Conservation (phyloP, 1,284 basidiomycete species). For the Ustilago lituana region DNA sequence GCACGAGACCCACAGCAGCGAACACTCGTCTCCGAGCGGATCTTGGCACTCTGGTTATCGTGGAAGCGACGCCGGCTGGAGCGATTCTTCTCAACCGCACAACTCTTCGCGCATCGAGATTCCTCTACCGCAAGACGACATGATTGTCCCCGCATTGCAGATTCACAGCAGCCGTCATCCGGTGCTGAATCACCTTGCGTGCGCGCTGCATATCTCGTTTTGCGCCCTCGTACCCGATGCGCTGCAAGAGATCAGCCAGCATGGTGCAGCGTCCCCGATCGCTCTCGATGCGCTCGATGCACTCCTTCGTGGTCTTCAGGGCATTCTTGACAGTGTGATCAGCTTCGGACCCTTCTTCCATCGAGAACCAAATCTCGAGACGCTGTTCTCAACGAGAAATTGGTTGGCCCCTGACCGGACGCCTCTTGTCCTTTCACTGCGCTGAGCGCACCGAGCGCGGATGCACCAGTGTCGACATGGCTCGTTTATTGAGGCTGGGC, state of each 20-base stretch:
- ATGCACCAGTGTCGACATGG: too few relatives aligned
- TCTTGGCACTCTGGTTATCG: conserved; percentile 16
- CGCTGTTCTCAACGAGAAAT: conserved; percentile 36
- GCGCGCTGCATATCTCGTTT: conserved; percentile 37
- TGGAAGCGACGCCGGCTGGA: conserved; percentile 23
- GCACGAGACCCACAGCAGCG: conserved; percentile 8
- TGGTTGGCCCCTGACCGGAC: conserved; percentile 38
- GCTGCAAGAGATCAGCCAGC: conserved; percentile 41
- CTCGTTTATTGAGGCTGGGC: too few relatives aligned
- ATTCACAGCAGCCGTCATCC: conserved; percentile 48
- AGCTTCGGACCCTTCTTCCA: conserved; percentile 39
- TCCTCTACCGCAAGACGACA: conserved; percentile 36
- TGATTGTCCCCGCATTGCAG: conserved; percentile 47
- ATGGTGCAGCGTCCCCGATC: conserved; percentile 26
- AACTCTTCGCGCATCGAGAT: conserved; percentile 17
- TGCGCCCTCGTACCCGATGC: conserved; percentile 47
- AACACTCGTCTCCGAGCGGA: conserved; percentile 13
- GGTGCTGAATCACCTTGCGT: conserved; percentile 34
- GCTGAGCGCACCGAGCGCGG: too few relatives aligned
- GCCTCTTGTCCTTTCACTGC: conserved; percentile 24
- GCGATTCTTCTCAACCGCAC: conserved; percentile 3
- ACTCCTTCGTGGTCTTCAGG: conserved; percentile 32
- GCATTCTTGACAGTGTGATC: conserved; percentile 38
- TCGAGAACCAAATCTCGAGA: conserved; percentile 38
- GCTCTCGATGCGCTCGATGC: conserved; percentile 41